These are phyloP conservation scores for Suhomyces atakaporum DNA, from an alignment of 1,139 yeast species.

Conservation along the genomic window DNA sequence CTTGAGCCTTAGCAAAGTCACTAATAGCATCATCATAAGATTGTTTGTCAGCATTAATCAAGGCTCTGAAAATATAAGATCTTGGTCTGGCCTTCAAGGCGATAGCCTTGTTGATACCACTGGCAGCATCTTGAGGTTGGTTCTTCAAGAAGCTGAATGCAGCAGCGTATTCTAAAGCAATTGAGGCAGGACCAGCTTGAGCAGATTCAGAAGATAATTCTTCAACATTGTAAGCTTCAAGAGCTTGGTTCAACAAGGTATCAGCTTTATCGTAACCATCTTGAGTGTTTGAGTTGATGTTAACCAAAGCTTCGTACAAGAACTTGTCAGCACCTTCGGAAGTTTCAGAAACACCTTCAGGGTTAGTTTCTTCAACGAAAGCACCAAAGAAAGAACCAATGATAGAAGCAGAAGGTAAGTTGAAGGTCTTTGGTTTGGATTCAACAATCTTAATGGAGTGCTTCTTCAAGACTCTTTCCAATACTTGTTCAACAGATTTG, in stretches of 20 bases:
- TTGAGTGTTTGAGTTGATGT: slow-evolving; percentile 61
- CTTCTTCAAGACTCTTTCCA: slow-evolving; percentile 84
- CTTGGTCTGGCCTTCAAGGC: slow-evolving; percentile 74
- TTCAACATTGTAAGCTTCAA: slow-evolving; percentile 50
- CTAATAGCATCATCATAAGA: slow-evolving; percentile 60
- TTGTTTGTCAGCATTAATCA: slow-evolving; percentile 80
- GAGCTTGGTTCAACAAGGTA: slow-evolving; percentile 66
- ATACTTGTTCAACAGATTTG: slow-evolving; percentile 72
- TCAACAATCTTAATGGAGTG: slow-evolving; percentile 71
- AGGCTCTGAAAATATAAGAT: slow-evolving; percentile 81
- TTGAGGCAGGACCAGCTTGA: slow-evolving; percentile 52
- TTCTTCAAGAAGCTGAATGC: slow-evolving; percentile 82
- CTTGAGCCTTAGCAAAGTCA: slow-evolving; percentile 74
- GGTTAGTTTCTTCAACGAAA: slow-evolving; percentile 48
- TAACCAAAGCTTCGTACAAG: slow-evolving; percentile 67
- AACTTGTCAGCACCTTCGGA: slow-evolving; percentile 59
- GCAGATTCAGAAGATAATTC: slow-evolving; percentile 39
- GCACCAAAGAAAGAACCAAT: slow-evolving; percentile 86
- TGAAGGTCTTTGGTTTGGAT: slow-evolving; percentile 50
- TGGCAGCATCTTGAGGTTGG: slow-evolving; percentile 60
- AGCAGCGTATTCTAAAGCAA: slow-evolving; percentile 83
- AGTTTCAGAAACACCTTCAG: slow-evolving; percentile 52
- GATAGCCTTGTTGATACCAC: slow-evolving; percentile 64
- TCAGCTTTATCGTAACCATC: slow-evolving; percentile 80
- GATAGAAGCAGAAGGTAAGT: slow-evolving; percentile 84